phyloP scores from a whole-genome alignment of 2,329 filamentous ascomycete genomes.

The Pseudocercospora fijiensis region DNA sequence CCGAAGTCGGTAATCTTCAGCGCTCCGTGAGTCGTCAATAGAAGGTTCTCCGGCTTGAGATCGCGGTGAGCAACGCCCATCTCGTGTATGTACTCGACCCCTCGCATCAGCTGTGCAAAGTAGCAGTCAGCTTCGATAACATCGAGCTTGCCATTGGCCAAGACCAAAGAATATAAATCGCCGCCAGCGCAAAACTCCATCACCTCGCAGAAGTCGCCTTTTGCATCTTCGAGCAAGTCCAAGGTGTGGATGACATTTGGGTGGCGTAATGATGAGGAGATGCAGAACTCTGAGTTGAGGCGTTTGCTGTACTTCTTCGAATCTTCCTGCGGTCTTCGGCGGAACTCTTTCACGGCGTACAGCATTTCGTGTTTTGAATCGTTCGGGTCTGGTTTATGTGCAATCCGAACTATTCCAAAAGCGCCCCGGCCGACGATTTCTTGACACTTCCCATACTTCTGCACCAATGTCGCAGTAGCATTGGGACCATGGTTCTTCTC shows the following conservation, averaged over 20 bases:
- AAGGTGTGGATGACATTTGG: slow-evolving; percentile 98
- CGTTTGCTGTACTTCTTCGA: slow-evolving; percentile 98
- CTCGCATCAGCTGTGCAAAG: slow-evolving; percentile 99
- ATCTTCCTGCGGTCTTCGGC: slow-evolving; percentile 87
- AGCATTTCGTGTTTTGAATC: slow-evolving; percentile 78
- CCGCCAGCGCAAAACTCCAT: slow-evolving; percentile 99
- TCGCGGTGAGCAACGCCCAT: slow-evolving; percentile 98
- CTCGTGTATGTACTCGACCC: slow-evolving; percentile 98
- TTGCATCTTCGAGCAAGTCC: slow-evolving; percentile 90
- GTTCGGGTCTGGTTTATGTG: slow-evolving; percentile 87
- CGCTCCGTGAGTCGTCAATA: slow-evolving; percentile 86
- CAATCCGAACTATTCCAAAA: slow-evolving; percentile 95
- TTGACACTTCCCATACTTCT: slow-evolving; percentile 98
- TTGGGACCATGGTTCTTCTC: slow-evolving; percentile 77
- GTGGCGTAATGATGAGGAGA: slow-evolving; percentile 92
- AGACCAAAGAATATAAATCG: slow-evolving; percentile 89
- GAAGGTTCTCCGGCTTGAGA: slow-evolving; percentile 92
- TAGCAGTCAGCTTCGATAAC: slow-evolving; percentile 94
- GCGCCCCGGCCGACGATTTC: slow-evolving; percentile 94
- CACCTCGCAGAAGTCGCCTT: slow-evolving; percentile 97
- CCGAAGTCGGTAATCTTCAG: slow-evolving; percentile 99
- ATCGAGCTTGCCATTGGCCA: slow-evolving; percentile 87
- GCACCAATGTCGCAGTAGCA: slow-evolving; percentile 74
- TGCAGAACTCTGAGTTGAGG: slow-evolving; percentile 95
- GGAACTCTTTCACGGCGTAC: slow-evolving; percentile 97